Conservation (phyloP, 2,329 filamentous ascomycete species). For the Colletotrichum coccodes region DNA sequence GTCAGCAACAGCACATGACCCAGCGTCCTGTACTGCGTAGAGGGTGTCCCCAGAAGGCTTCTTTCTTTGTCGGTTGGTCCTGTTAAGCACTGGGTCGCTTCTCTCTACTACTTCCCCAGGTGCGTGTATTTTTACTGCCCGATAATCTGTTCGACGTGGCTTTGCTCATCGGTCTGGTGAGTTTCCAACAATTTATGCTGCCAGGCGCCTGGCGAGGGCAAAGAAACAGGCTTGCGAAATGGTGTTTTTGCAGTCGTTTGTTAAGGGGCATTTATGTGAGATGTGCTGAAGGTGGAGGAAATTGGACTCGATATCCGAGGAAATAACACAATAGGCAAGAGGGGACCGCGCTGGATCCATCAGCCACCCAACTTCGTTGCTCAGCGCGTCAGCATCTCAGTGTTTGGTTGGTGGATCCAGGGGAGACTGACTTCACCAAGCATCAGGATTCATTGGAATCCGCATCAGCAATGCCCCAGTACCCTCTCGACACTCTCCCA, state of each 20-base stretch:
- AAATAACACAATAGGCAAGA: not conserved
- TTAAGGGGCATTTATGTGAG: not conserved
- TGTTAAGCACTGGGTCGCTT: not conserved
- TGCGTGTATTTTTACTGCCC: not conserved
- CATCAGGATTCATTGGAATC: not conserved
- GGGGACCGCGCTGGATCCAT: not conserved
- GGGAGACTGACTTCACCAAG: not conserved
- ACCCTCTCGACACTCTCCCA: not conserved
- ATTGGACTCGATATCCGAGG: constrained; percentile 10
- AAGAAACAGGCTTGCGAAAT: no score
- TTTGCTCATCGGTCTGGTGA: no score
- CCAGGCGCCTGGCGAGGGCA: no score
- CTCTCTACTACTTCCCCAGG: not conserved
- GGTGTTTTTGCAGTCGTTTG: not conserved
- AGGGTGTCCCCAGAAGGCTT: no score
- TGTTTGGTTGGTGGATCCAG: constrained; percentile 1
- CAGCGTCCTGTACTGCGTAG: not conserved
- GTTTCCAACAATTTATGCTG: no score
- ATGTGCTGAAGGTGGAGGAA: not conserved
- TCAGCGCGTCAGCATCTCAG: constrained; percentile 6
- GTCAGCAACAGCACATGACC: not conserved
- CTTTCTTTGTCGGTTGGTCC: not conserved
- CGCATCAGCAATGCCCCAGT: not conserved
- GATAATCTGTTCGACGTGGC: constrained; percentile 4
- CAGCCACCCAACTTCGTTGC: not conserved